Percentiles rank a stretch among this genome's conserved stretches.
Evolutionary conservation across 495 filamentous ascomycete species (phyloP).

Genomic region (Penicillium ucsense): DNA sequence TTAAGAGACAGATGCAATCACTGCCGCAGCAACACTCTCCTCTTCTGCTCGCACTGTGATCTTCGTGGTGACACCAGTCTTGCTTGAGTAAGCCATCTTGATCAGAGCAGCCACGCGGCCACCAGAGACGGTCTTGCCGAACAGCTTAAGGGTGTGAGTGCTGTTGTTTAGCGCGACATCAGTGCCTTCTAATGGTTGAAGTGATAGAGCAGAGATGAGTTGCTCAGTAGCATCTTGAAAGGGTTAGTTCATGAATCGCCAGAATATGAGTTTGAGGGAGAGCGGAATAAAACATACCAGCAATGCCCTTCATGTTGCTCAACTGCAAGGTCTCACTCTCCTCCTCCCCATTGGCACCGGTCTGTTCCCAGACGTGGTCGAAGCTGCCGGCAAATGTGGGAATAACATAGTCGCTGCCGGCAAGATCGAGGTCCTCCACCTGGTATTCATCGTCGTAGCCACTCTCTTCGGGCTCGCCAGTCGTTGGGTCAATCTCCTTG

Average conservation of each 20-base stretch:
- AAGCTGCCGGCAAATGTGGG: slow-evolving; percentile 92
- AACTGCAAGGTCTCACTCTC: slow-evolving; percentile 87
- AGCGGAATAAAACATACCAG: slow-evolving; percentile 51
- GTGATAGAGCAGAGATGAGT: slow-evolving; percentile 71
- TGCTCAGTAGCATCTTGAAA: slow-evolving; percentile 82
- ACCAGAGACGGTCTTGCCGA: slow-evolving; percentile 88
- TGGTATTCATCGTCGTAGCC: slow-evolving; percentile 98
- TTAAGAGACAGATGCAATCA: slow-evolving; percentile 79
- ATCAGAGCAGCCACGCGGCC: slow-evolving; percentile 81
- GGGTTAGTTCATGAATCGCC: slow-evolving; percentile 23
- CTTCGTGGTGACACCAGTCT: slow-evolving; percentile 90
- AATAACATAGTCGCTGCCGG: slow-evolving; percentile 85
- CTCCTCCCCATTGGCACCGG: slow-evolving; percentile 78
- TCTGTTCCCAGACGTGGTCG: slow-evolving; percentile 93
- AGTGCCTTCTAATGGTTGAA: slow-evolving; percentile 90
- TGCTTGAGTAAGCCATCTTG: slow-evolving; percentile 87
- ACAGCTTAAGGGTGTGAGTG: slow-evolving; percentile 90
- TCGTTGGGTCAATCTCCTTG: slow-evolving; percentile 96
- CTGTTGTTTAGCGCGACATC: slow-evolving; percentile 79
- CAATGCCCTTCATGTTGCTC: slow-evolving; percentile 81
- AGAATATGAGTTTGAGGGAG: not conserved
- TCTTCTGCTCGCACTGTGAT: slow-evolving; percentile 85
- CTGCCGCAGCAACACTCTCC: slow-evolving; percentile 74
- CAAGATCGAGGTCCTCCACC: slow-evolving; percentile 86
- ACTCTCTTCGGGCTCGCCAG: slow-evolving; percentile 77